Conservation (phyloP, 2,329 filamentous ascomycete genomes). For the Clonostachys solani region DNA sequence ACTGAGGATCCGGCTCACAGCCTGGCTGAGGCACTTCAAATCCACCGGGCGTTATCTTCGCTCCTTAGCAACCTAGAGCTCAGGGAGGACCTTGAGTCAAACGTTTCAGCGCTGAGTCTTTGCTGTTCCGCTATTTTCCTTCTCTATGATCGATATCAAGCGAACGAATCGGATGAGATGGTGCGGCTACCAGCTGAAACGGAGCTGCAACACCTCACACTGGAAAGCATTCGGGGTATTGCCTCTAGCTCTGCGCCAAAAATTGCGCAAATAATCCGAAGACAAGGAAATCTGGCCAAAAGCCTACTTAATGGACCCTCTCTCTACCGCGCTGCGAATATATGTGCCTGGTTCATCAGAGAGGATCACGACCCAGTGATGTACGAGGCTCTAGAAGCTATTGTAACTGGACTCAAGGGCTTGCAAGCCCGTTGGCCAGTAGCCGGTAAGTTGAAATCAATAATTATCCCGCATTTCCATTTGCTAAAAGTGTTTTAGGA, state of each 20-base stretch:
- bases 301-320: slow-evolving; percentile 5
- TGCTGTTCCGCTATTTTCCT: slow-evolving; percentile 7
- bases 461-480: too few species aligned
- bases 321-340: slow-evolving; percentile 9
- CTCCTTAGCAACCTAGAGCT: slow-evolving; percentile 4
- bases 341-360: slow-evolving; percentile 11
- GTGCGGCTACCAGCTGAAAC: slow-evolving; percentile 6
- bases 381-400: slow-evolving; percentile 1
- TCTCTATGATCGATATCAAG: slow-evolving; percentile 10
- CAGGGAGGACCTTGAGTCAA: not conserved
- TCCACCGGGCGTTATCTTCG: slow-evolving; percentile 6
- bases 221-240: slow-evolving; percentile 2
- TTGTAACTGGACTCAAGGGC: too few species aligned
- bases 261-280: not conserved
- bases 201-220: slow-evolving; percentile 7
- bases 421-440: too few species aligned
- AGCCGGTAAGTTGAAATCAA: too few species aligned
- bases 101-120: slow-evolving; percentile 2
- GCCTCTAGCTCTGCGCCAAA: not conserved
- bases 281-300: not conserved
- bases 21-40: slow-evolving; percentile 5
- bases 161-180: slow-evolving; percentile 5
- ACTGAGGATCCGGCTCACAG: too few species aligned
- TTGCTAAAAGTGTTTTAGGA: too few species aligned
- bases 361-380: slow-evolving; percentile 9